Evolutionary conservation across 2,329 filamentous ascomycete species (phyloP), one percentile per base, ranked within the genome.

Genomic region (Coniella lustricola): DNA sequence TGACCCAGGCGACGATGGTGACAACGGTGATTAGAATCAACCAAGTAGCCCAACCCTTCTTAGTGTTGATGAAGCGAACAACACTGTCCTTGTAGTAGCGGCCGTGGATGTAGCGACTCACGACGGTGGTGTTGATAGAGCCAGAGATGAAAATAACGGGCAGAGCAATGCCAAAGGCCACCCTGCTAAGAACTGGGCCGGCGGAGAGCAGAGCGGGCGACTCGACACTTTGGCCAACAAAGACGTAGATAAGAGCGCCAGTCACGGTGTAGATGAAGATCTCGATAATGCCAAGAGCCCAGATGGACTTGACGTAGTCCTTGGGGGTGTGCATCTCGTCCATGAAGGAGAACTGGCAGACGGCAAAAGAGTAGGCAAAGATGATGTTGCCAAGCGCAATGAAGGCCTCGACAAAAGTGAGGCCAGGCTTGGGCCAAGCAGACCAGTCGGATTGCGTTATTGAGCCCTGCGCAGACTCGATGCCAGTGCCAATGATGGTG

Each of bases 81-180:
- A 73, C 58, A 2, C 65, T 69, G 58, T 71, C 56, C 55, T 65
- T 65, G 59, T 64, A 74, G n/a, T 68, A 51, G 32, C 71, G 68
- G 5, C 65, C 69, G 57, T 73, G 70, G 52, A 75, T 61, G 51
- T 74, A 75, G 17, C 71, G 69, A 3, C 61, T 65, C 25, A 70
- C 64, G 10, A 73, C 70, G 2, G 68, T 72, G 32, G 69, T 72
- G 65, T 86, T 83, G 62, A 88, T 84, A 16, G 85, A 82, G 43
- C 84, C 85, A 0, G 84, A 84, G 53, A 89, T 81, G 57, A 87
- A 75, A 60, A 89, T 88, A 47, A 84, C 87, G 13, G 84, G 84
- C 3, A 85, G 69, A 0, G 82, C 84, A 53, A 88, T 64, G 22
- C 82, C 84, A 58, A 84, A 89, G 2, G 83, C 82, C 7, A 88